A percentile compares a stretch with the other conserved stretches of the same genome.
These are phyloP conservation scores for Fusarium brachygibbosum DNA, from an alignment of 2,329 filamentous ascomycete species.

Conservation along the genomic window DNA sequence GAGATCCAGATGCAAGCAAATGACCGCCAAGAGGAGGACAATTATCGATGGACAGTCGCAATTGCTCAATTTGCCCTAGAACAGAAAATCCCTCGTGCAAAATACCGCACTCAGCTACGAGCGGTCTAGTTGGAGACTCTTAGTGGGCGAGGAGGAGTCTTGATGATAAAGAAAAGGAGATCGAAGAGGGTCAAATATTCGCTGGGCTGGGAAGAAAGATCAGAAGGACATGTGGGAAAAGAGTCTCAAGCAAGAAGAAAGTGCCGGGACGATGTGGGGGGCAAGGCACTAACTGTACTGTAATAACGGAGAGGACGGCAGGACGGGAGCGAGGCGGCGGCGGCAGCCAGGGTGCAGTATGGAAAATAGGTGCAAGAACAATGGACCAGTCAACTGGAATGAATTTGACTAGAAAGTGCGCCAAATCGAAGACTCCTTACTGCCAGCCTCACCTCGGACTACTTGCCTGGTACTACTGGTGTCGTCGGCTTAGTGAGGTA, in stretches of 20 bases:
- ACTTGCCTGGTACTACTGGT: not conserved
- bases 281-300: conserved; percentile 3
- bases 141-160: conserved; percentile 7
- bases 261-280: conserved; percentile 43
- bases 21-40: conserved; percentile 41
- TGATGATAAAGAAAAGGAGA: conserved; percentile 15
- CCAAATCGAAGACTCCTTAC: conserved; percentile 11
- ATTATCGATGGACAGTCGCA: conserved; percentile 14
- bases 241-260: conserved; percentile 33
- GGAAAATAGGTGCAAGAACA: too few relatives aligned
- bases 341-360: not conserved
- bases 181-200: conserved; percentile 34
- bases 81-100: conserved; percentile 33
- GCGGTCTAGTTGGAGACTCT: conserved; percentile 8
- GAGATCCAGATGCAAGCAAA: conserved; percentile 38
- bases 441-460: not conserved
- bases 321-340: conserved; percentile 1
- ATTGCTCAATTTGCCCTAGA: conserved; percentile 21
- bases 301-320: not conserved
- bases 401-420: conserved; percentile 16
- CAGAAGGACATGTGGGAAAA: conserved; percentile 30
- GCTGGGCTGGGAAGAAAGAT: not conserved
- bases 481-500: not conserved
- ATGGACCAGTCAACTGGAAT: conserved; percentile 21
- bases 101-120: conserved; percentile 20